Base-by-base conservation (phyloP, 2,329 filamentous ascomycete species). In the Hymenoscyphus scutula region DNA sequence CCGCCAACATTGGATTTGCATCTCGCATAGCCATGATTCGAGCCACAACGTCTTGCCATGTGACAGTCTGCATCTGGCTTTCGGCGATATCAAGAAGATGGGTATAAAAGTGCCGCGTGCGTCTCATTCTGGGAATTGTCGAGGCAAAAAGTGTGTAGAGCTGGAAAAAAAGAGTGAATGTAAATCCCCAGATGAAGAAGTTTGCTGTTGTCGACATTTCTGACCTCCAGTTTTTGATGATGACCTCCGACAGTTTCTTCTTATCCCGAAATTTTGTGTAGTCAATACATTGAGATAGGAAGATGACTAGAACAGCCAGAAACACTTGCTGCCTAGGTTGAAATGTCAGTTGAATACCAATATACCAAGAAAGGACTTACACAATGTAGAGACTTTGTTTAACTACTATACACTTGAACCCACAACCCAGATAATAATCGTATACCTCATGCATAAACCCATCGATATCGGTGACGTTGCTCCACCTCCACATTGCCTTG, bases 401-500 rank as follows among this genome's bases (percentile, higher is more conserved):
- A 29, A 91, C 76, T 23, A 88, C 67, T 56, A 91, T 90, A 53
- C 86, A 89, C 79, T 84, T 89, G 57, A 90, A 86, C 5, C 89
- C 89, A 71, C 88, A 84, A 7, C 84, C 84, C 45, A 81, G 76
- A 69, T 85, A 91, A 75, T 91, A 91, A 55, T 82, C 78, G 73
- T 91, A 91, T 7, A 90, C 86, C 53, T 89, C 84, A 60, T 81
- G 80, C 64, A 91, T 78, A 71, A 90, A 91, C 59, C 83, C 84
- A 72, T 91, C 89, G 61, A 91, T 74, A 69, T 90, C 89, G 61
- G 83, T 82, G 45, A 90, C 87, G 69, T 90, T 90, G 19, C 87
- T 85, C 85, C 88, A 91, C 65, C 85, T 81, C 85, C 87, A 91
- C 79, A 90, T 81, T 23, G 89, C 89, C 70, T 84, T 87, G 68